These are phyloP conservation scores for Osmanthus fragrans DNA, from an alignment of 257 asterid species.

Conservation along the genomic window DNA sequence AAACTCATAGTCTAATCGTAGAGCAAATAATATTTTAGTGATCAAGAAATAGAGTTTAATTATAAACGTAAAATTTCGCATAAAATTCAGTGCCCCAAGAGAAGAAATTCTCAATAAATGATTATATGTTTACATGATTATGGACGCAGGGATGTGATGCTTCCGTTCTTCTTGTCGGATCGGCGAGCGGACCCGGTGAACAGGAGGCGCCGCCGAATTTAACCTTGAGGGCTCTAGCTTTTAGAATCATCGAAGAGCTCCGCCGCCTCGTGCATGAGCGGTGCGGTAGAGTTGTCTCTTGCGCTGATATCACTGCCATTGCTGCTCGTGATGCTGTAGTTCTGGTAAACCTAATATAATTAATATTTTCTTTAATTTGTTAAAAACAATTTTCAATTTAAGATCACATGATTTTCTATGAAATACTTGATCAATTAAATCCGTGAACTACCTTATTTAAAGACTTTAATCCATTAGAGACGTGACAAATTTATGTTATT, in stretches of 20 bases:
- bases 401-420: not conserved
- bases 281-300: slow-evolving; percentile 51
- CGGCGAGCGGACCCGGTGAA: slow-evolving; percentile 48
- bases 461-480: not conserved
- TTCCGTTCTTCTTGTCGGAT: slow-evolving; percentile 46
- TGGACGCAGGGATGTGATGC: slow-evolving; percentile 38
- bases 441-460: not conserved
- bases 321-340: slow-evolving; percentile 54
- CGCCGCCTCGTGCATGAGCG: slow-evolving; percentile 31
- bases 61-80: not conserved
- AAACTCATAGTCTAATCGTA: no score
- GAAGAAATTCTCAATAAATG: not conserved
- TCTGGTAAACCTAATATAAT: slow-evolving; percentile 31
- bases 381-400: not conserved
- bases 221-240: slow-evolving; percentile 43
- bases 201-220: slow-evolving; percentile 45
- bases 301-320: slow-evolving; percentile 47
- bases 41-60: not conserved
- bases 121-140: not conserved
- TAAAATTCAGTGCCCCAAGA: not conserved
- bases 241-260: slow-evolving; percentile 44
- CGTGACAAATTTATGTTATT: not conserved
- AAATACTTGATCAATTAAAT: no score
- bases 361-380: not conserved
- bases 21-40: not conserved